Evolutionary conservation across 768 basidiomycete genomes (phyloP).

Genomic region (Scleroderma bovista): DNA sequence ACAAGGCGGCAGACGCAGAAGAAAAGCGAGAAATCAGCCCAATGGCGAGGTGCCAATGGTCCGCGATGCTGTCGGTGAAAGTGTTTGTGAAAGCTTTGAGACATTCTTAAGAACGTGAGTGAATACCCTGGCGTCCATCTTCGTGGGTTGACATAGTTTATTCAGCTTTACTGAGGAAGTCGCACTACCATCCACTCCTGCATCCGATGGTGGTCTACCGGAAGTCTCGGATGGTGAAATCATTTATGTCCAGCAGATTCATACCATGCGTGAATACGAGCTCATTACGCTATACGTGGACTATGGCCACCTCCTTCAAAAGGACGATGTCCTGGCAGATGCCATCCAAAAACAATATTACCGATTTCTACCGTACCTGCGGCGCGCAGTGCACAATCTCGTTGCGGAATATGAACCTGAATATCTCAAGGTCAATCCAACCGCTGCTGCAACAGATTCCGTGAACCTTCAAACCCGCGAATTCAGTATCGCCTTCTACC

Average conservation of each 20-base stretch:
- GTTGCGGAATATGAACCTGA: slow-evolving; percentile 88
- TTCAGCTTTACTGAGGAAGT: slow-evolving; percentile 81
- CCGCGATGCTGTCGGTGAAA: slow-evolving; percentile 92
- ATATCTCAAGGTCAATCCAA: slow-evolving; percentile 92
- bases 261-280: slow-evolving; percentile 91
- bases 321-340: slow-evolving; percentile 89
- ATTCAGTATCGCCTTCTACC: slow-evolving; percentile 94
- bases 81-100: slow-evolving; percentile 88
- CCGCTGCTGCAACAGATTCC: slow-evolving; percentile 80
- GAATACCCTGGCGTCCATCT: not conserved
- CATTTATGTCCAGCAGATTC: slow-evolving; percentile 89
- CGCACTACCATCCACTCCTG: slow-evolving; percentile 73
- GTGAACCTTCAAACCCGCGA: slow-evolving; percentile 88
- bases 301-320: slow-evolving; percentile 82
- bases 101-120: slow-evolving; percentile 87
- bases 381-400: slow-evolving; percentile 84
- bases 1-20: slow-evolving; percentile 39
- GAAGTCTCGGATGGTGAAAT: slow-evolving; percentile 55
- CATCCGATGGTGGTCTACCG: slow-evolving; percentile 59
- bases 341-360: slow-evolving; percentile 96
- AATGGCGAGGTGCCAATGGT: slow-evolving; percentile 79
- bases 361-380: slow-evolving; percentile 91
- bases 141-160: not conserved
- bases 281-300: slow-evolving; percentile 96
- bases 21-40: slow-evolving; percentile 36